phyloP scores from a whole-genome alignment of 2,329 filamentous ascomycete genomes.

The Cadophora sp. region DNA sequence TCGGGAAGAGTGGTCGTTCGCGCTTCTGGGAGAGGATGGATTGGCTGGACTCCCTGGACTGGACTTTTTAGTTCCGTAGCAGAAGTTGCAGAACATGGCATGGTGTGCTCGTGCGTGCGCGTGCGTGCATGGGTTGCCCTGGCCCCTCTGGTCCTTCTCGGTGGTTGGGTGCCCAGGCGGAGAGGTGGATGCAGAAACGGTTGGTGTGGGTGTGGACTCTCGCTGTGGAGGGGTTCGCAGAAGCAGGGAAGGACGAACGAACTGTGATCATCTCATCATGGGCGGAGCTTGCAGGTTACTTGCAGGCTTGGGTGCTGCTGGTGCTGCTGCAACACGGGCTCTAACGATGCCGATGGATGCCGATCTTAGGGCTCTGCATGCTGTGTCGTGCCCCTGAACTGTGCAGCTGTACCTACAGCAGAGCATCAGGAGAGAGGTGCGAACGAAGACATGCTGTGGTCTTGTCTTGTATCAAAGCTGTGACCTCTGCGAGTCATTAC shows the following conservation, averaged over 20 bases:
- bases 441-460: too few species aligned
- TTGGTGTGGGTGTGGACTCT: too few species aligned
- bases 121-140: slow-evolving; percentile 11
- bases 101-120: slow-evolving; percentile 11
- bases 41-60: too few species aligned
- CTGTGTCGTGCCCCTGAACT: slow-evolving; percentile 10
- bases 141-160: background rate
- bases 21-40: background rate
- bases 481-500: too few species aligned
- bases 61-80: too few species aligned
- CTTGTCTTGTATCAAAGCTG: too few species aligned
- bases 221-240: too few species aligned
- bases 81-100: background rate
- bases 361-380: background rate
- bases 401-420: background rate
- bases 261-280: slow-evolving; percentile 12
- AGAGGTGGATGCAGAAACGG: background rate
- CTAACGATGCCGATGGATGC: background rate
- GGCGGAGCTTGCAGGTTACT: slow-evolving; percentile 5
- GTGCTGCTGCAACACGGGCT: background rate
- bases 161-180: background rate
- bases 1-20: background rate
- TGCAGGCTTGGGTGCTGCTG: background rate
- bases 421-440: too few species aligned
- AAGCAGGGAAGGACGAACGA: background rate